These are phyloP conservation scores for Meyerozyma carpophila DNA, from an alignment of 1,139 yeast genomes.

Conservation along the genomic window DNA sequence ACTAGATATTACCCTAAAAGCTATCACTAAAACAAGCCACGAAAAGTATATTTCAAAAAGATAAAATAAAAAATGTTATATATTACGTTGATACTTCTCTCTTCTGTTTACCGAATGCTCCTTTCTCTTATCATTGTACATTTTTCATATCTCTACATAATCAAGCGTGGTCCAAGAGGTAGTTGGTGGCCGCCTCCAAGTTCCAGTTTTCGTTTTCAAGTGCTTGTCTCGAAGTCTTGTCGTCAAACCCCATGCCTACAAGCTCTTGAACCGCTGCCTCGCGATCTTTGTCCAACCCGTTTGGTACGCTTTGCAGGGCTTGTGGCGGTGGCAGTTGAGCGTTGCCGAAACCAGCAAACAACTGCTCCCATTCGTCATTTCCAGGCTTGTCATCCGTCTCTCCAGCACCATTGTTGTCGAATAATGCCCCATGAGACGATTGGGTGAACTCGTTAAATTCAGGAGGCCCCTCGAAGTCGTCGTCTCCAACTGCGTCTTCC, in stretches of 20 bases:
- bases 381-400: constrained; percentile 11
- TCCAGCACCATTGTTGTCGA: constrained; percentile 11
- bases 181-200: constrained; percentile 80
- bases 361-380: constrained; percentile 89
- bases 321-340: constrained; percentile 18
- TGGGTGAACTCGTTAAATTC: constrained; percentile 36
- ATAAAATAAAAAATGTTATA: too few relatives aligned
- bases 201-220: constrained; percentile 67
- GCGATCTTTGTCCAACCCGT: not conserved
- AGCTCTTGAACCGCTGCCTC: constrained; percentile 58
- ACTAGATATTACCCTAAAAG: not conserved
- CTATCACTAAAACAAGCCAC: not conserved
- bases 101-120: too few relatives aligned
- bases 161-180: constrained; percentile 64
- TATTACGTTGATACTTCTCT: too few relatives aligned
- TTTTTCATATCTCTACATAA: not conserved
- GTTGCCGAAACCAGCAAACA: constrained; percentile 86
- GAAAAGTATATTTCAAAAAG: too few relatives aligned
- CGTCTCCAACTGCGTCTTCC: constrained; percentile 34
- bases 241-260: constrained; percentile 84
- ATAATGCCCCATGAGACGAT: constrained; percentile 23
- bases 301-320: not conserved
- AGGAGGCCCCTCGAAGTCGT: constrained; percentile 15
- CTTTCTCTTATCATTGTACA: not conserved
- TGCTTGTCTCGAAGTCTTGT: constrained; percentile 61